Evolutionary conservation across 108 stramenopile species (phyloP), one percentile per base, ranked within the genome.

Genomic region (Ochromonas danica): DNA sequence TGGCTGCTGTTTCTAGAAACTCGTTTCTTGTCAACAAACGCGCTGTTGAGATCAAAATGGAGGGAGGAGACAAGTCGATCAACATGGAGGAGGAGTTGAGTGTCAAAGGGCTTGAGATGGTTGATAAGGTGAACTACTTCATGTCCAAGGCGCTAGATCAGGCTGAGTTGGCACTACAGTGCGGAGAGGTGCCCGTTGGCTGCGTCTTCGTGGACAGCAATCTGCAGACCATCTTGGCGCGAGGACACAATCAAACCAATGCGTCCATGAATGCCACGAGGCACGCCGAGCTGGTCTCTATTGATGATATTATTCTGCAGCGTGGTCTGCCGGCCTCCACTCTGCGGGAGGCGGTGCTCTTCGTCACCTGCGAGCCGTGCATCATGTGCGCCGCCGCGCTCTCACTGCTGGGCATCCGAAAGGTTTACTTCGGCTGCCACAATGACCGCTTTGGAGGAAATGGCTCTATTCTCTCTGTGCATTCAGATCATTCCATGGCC

Each of bases 391-490:
- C 86, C 6, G 39, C 78, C 0, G 86, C 86, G 3, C 41, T 87
- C 61, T 0, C 40, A 10, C 40, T 42, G 39, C 61, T 81, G 51
- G 71, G 71, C 2, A 61, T 86, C 1, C 1, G 39, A 0, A 25
- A 40, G 25, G 80, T 81, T 28, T 41, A 45, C 27, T 86, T 86
- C 38, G 85, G 85, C 0, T 79, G 79, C 17, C 2, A 27, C 14
- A 86, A 86, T 75, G 84, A 84, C 38, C 85, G 85, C 27, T 86
- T 86, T 80, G 85, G 85, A 31, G 85, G 85, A 35, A 84, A 84
- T 71, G 85, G 85, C 27, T 86, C 85, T 27, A 81, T 86, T 3
- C 79, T 86, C 43, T 82, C 79, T 33, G 78, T 86, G 14, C 84
- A 86, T 14, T 40, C 17, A 36, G 78, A 81, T 40, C 77, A 70